Percentiles rank a stretch among this genome's conserved stretches.
phyloP scores from a whole-genome alignment of 2,329 filamentous ascomycete species.

The Dothidotthia symphoricarpi region DNA sequence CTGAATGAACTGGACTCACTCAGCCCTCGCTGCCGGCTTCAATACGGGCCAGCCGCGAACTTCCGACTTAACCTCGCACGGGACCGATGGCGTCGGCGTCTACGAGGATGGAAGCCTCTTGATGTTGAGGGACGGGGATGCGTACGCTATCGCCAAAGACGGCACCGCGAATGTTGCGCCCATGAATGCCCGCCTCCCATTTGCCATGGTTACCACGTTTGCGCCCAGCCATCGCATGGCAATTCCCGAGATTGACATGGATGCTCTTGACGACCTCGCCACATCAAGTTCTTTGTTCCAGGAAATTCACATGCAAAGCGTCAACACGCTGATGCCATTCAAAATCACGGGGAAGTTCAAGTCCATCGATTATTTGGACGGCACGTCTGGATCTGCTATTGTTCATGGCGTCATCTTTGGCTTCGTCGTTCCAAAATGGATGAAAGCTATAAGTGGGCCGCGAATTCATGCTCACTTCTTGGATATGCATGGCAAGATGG shows the following conservation, averaged over 20 bases:
- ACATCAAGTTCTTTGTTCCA: conserved; percentile 7
- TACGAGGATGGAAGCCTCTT: conserved; percentile 44
- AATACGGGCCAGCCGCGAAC: conserved; percentile 35
- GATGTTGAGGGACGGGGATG: conserved; percentile 36
- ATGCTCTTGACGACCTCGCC: conserved; percentile 18
- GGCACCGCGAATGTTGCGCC: conserved; percentile 35
- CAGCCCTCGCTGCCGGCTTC: conserved; percentile 41
- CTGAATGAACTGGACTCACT: no score
- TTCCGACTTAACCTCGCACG: conserved; percentile 43
- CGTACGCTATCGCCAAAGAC: conserved; percentile 34
- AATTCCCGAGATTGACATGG: conserved; percentile 17
- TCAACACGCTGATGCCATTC: conserved; percentile 45
- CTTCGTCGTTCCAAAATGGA: conserved; percentile 43
- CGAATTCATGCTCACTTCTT: conserved; percentile 41
- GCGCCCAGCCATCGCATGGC: conserved; percentile 36
- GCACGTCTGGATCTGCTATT: conserved; percentile 7
- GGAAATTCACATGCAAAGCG: conserved; percentile 20
- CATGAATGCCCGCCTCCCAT: conserved; percentile 37
- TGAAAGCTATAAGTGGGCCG: conserved; percentile 42
- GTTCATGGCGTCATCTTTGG: conserved; percentile 44
- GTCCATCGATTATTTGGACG: conserved; percentile 28
- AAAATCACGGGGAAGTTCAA: conserved; percentile 39
- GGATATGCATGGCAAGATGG: conserved; percentile 28
- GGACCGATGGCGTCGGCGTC: conserved; percentile 45
- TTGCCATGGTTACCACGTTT: conserved; percentile 46